These are phyloP conservation scores for Kluyveromyces siamensis DNA, from an alignment of 805 yeast species.

Conservation along the genomic window DNA sequence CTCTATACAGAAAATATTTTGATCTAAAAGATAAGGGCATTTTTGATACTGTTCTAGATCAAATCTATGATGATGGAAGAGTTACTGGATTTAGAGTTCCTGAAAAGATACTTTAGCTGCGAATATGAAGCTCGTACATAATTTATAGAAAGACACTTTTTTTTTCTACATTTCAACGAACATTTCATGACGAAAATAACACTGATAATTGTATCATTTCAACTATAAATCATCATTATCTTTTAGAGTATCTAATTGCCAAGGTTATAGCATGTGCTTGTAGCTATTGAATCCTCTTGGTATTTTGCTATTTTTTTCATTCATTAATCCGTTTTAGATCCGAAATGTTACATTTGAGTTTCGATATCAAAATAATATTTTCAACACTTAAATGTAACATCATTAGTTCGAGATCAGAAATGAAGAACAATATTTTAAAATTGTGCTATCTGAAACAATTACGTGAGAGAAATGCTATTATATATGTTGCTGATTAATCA, in stretches of 20 bases:
- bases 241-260: no score
- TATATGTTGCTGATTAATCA: conserved; percentile 6
- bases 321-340: no score
- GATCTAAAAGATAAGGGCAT: conserved; percentile 49
- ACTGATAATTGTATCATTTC: no score
- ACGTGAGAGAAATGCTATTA: not conserved
- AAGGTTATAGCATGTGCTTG: no score
- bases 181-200: no score
- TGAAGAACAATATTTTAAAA: no score
- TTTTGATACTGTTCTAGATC: conserved; percentile 52
- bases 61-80: conserved; percentile 62
- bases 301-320: no score
- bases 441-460: not conserved
- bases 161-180: not conserved
- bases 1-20: conserved; percentile 62
- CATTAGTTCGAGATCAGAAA: no score
- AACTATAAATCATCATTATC: no score
- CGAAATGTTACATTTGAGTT: not conserved
- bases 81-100: conserved; percentile 27
- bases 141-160: not conserved
- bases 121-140: not conserved
- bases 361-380: no score
- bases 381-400: no score
- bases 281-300: no score
- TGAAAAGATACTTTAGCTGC: conserved; percentile 1